Conservation (phyloP, 768 basidiomycete species). For the Trametes elegans region DNA sequence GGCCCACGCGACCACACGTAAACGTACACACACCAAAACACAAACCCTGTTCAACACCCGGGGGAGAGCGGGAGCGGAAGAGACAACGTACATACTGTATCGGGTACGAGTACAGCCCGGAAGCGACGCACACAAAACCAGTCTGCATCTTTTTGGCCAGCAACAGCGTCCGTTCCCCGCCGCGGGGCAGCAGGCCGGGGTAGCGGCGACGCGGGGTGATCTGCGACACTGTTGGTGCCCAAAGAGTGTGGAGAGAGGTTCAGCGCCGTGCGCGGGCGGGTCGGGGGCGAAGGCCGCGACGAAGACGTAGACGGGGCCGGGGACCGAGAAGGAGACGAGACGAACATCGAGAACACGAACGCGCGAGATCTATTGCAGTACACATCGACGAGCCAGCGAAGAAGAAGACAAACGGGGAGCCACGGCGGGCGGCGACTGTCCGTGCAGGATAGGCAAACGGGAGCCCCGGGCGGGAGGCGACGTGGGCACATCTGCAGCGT, state of each 20-base stretch:
- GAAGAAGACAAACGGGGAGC: background rate
- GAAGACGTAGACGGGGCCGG: background rate
- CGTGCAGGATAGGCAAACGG: background rate
- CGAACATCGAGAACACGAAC: constrained; percentile 3
- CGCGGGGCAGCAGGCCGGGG: background rate
- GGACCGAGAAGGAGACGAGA: background rate
- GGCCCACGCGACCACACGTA: background rate
- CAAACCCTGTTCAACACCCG: background rate
- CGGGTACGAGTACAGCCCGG: background rate
- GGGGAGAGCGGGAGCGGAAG: background rate
- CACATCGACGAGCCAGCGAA: background rate
- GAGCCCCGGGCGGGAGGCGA: background rate
- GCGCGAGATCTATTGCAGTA: constrained; percentile 6
- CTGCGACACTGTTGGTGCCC: constrained; percentile 25
- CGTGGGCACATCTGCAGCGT: background rate
- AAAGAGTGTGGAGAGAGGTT: constrained; percentile 23
- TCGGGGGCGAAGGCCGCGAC: background rate
- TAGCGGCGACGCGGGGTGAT: background rate
- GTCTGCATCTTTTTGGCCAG: constrained; percentile 21
- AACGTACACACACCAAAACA: constrained; percentile 1
- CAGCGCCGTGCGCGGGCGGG: constrained; percentile 12
- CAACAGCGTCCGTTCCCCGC: constrained; percentile 14
- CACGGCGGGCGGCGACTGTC: background rate
- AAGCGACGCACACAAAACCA: constrained; percentile 10
- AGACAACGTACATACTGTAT: background rate